Conservation (phyloP, 2,329 filamentous ascomycete genomes). For the Microsporum canis region DNA sequence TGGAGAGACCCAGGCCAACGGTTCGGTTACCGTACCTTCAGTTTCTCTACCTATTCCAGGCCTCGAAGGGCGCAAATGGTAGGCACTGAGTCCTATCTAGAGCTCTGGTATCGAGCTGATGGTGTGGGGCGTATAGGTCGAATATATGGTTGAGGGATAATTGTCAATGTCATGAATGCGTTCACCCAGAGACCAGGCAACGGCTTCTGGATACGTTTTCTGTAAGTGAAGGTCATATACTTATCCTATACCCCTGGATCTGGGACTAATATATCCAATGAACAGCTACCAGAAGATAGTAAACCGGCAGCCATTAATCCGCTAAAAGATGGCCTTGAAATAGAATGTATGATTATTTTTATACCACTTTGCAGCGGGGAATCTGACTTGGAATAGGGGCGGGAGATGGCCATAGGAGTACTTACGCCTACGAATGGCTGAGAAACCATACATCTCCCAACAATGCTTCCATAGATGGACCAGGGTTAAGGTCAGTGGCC, state of each 20-base stretch:
- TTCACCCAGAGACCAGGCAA: constrained; percentile 60
- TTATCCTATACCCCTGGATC: background rate
- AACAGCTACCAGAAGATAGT: constrained; percentile 19
- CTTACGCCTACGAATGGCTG: constrained; percentile 56
- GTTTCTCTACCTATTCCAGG: constrained; percentile 1
- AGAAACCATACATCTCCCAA: constrained; percentile 29
- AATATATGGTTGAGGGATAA: constrained; percentile 44
- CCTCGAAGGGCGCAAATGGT: background rate
- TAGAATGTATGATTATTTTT: constrained; percentile 39
- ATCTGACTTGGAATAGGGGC: constrained; percentile 42
- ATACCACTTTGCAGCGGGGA: background rate
- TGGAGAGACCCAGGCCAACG: background rate
- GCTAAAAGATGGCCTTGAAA: constrained; percentile 31
- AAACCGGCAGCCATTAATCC: constrained; percentile 23
- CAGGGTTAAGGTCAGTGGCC: constrained; percentile 4
- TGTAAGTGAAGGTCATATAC: constrained; percentile 5
- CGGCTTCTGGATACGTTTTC: constrained; percentile 57
- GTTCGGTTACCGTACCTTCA: background rate
- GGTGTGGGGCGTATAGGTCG: constrained; percentile 5
- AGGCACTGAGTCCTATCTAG: background rate
- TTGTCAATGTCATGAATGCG: constrained; percentile 56
- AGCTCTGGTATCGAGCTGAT: background rate
- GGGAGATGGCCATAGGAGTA: constrained; percentile 55
- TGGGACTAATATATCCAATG: background rate
- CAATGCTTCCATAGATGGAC: background rate